Evolutionary conservation across 208 protist species (phyloP), one percentile per base, ranked within the genome.

Genomic region (Vickermania ingenoplastis): DNA sequence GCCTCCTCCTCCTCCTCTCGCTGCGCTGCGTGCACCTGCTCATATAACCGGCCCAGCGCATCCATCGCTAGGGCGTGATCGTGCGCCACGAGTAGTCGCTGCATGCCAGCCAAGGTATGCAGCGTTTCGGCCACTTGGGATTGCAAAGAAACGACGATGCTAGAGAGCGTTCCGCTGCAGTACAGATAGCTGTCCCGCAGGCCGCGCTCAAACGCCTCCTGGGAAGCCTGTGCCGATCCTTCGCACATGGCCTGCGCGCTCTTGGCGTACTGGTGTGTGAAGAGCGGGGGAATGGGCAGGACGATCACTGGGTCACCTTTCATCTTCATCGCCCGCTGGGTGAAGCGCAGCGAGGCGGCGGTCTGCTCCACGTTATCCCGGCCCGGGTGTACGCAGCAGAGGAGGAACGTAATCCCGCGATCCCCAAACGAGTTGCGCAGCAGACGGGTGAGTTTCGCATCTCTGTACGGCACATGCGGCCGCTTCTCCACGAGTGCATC

Each of bases 381-480:
- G 0, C 81, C 79, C 1, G 87, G 88, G 55, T 93, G 94, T 3
- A 97, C 74, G 49, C 83, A 96, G 61, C 89, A 96, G 17, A 97
- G 84, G 56, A 96, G 90, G 27, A 88, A 83, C 3, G 92, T 96
- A 56, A 92, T 89, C 29, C 83, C 84, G 17, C 81, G 79, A 48
- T 87, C 88, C 52, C 91, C 88, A 27, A 97, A 63, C 48, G 83
- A 94, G 53, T 64, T 80, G 25, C 79, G 75, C 28, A 98, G 79
- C 3, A 96, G 65, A 55, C 71, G 73, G 22, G 92, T 97, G 26
- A 97, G 73, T 61, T 94, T 95, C 14, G 82, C 81, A 25, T 92
- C 85, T n/a, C 93, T 82, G 57, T 91, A 96, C 1, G 90, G 86
- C 24, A 95, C 71, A 58, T 93, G 74, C 7, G 73, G 60, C 1